Evolutionary conservation across 2,329 filamentous ascomycete genomes (phyloP).

Genomic region (Cladosporium sp.): DNA sequence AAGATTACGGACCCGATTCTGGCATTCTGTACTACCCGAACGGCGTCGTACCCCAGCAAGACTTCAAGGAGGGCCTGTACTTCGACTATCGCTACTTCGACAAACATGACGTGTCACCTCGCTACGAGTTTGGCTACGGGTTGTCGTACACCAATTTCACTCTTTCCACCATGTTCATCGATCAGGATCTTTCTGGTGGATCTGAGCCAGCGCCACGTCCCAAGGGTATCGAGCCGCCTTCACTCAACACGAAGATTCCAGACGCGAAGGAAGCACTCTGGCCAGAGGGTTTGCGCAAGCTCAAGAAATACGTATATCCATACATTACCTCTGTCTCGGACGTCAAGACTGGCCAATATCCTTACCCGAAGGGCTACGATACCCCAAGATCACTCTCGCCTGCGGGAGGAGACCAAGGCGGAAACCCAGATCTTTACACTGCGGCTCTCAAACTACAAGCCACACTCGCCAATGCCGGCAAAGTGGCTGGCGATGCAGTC

Average conservation of each 20-base stretch:
- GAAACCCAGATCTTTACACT: conserved; percentile 63
- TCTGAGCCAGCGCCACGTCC: conserved; percentile 33
- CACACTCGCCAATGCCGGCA: conserved; percentile 60
- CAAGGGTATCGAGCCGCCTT: conserved; percentile 46
- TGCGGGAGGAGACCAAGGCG: conserved; percentile 66
- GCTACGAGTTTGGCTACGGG: conserved; percentile 83
- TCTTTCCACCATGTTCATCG: conserved; percentile 52
- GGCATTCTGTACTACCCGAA: conserved; percentile 68
- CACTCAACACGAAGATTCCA: conserved; percentile 54
- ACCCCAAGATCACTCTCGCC: conserved; percentile 48
- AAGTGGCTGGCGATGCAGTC: conserved; percentile 48
- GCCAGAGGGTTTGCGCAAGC: conserved; percentile 55
- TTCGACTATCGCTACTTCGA: conserved; percentile 91
- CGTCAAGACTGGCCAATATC: conserved; percentile 37
- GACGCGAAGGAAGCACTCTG: conserved; percentile 56
- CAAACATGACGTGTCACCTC: conserved; percentile 66
- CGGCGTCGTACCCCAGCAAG: conserved; percentile 69
- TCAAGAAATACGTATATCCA: conserved; percentile 70
- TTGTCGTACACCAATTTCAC: conserved; percentile 75
- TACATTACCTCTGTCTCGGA: conserved; percentile 57
- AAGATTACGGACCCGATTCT: conserved; percentile 71
- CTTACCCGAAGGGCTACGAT: conserved; percentile 56
- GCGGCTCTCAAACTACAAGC: conserved; percentile 49
- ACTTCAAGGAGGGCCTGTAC: conserved; percentile 77
- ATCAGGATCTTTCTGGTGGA: conserved; percentile 28